These are phyloP conservation scores for Pinus tabuliformis DNA, from an alignment of 75 land plant genomes.

Conservation along the genomic window DNA sequence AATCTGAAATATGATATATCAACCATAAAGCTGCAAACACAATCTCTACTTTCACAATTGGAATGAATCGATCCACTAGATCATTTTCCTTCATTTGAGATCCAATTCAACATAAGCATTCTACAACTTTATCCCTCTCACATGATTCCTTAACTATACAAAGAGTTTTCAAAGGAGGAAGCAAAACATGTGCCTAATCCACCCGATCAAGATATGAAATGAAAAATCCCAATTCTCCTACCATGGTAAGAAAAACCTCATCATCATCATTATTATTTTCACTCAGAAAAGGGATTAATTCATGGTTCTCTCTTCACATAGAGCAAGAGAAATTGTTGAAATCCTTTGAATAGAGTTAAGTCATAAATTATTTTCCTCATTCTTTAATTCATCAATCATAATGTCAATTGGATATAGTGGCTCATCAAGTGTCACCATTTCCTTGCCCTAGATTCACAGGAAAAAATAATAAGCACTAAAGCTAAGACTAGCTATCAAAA, in stretches of 20 bases:
- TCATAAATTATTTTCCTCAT: conserved; percentile 92
- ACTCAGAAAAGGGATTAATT: conserved; percentile 89
- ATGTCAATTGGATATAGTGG: conserved; percentile 93
- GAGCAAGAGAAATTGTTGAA: conserved; percentile 90
- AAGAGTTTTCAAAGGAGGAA: conserved; percentile 88
- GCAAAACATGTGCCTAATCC: conserved; percentile 87
- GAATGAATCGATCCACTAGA: conserved; percentile 87
- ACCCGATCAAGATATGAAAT: conserved; percentile 96
- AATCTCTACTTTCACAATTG: conserved; percentile 72
- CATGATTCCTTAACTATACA: conserved; percentile 96
- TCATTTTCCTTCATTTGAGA: conserved; percentile 88
- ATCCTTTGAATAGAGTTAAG: conserved; percentile 89
- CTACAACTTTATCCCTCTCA: conserved; percentile 93
- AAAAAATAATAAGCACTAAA: no score
- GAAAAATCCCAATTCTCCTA: conserved; percentile 90
- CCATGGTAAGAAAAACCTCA: conserved; percentile 96
- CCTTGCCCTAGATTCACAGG: conserved; percentile 9
- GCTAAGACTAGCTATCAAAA: no score
- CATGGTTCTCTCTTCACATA: conserved; percentile 91
- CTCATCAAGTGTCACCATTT: conserved; percentile 55
- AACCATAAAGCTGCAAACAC: neutral
- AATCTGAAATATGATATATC: no score
- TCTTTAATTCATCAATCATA: conserved; percentile 90
- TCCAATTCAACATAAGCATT: conserved; percentile 86
- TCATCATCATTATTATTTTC: conserved; percentile 97